Percentiles rank a stretch among this genome's conserved stretches.
phyloP scores from a whole-genome alignment of 1,284 basidiomycete genomes.

The Somion occarium region DNA sequence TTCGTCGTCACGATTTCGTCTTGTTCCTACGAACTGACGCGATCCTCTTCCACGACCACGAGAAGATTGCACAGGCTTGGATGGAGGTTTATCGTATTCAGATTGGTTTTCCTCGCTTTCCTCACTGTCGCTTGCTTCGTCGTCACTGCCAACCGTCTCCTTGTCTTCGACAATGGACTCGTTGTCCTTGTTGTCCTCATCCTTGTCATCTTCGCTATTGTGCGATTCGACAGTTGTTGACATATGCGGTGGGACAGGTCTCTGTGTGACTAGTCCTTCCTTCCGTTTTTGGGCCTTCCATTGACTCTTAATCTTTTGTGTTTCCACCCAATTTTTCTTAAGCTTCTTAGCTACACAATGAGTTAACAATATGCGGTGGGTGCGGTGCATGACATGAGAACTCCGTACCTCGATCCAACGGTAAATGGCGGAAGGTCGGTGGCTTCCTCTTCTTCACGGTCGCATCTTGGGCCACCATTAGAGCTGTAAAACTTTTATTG shows the following conservation, averaged over 20 bases:
- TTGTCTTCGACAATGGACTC: constrained; percentile 4
- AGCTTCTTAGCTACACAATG: constrained; percentile 55
- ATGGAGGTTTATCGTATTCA: background rate
- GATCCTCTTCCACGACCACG: constrained; percentile 2
- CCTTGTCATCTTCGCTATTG: background rate
- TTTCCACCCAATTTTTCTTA: constrained; percentile 70
- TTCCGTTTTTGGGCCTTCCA: constrained; percentile 74
- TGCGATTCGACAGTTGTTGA: background rate
- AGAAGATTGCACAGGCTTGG: background rate
- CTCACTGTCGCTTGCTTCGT: constrained; percentile 10
- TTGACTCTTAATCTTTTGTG: constrained; percentile 68
- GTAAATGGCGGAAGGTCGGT: constrained; percentile 67
- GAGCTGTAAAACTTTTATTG: constrained; percentile 3
- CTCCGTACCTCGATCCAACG: constrained; percentile 51
- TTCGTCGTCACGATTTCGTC: constrained; percentile 1
- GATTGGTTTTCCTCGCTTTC: constrained; percentile 7
- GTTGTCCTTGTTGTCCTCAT: background rate
- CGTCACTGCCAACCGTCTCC: constrained; percentile 17
- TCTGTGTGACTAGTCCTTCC: constrained; percentile 36
- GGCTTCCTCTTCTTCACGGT: constrained; percentile 50
- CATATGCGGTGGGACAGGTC: constrained; percentile 7
- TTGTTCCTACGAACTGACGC: background rate
- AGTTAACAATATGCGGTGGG: background rate
- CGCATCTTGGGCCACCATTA: constrained; percentile 9
- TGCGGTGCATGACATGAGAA: background rate